Evolutionary conservation across 1,139 yeast genomes (phyloP), one percentile per base, ranked within the genome.

Genomic region (Wickerhamiella infanticola): DNA sequence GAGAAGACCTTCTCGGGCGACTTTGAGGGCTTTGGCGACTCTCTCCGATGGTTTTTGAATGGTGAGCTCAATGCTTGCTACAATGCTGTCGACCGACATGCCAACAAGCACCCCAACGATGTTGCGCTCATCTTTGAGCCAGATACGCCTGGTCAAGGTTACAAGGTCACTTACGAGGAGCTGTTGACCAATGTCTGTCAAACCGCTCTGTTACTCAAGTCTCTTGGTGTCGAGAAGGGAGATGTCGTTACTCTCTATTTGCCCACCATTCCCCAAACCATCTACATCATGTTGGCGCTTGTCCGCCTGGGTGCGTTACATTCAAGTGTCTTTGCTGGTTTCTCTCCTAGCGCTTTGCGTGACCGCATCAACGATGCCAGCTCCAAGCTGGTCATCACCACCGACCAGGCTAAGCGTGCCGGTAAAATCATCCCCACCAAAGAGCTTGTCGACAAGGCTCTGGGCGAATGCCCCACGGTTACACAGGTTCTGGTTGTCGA

Each of bases 261-360:
- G 61, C 93, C 93, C 53, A 81, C 81, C 93, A 79, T 81, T 51
- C 88, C 93, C 29, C 86, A 81, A 63, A 88, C 90, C 2, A 58
- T 81, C 50, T 72, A 80, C 41, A 75, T 90, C 2, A 65, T 81
- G 53, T 66, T 81, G 65, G 90, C 93, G 24, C 79, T 81, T 60
- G 71, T 73, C 29, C 72, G 93, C 64, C 71, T 81, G 51, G 93
- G 93, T 51, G 93, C 93, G 2, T 68, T 81, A 44, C 93, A 81
- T 62, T 80, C 88, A 7, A 93, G 81, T 40, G 81, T 81, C 23
- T 81, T 81, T 67, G 93, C 93, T 4, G 93, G 93, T 2, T 81
- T 81, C 61, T 75, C 82, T 18, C 74, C 84, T 36, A 77, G 81
- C 43, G 81, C 90, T 7, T 69, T 81, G 53, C 73, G 76, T 59